These are phyloP conservation scores for Aspergillus aculeatinus DNA, from an alignment of 2,329 filamentous ascomycete genomes.

Conservation along the genomic window DNA sequence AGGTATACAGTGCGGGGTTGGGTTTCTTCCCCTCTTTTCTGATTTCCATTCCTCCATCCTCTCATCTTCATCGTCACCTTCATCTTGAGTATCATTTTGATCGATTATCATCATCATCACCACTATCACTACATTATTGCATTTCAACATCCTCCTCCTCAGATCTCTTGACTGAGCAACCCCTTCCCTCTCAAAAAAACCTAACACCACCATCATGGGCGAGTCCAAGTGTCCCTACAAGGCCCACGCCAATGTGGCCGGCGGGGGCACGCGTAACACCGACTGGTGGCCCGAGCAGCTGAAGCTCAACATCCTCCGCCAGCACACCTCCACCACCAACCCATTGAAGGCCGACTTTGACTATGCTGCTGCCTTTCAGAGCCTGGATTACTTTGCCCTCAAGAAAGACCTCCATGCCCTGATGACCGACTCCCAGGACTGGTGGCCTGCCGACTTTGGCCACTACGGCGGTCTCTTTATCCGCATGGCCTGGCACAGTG, in stretches of 20 bases:
- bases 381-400: slow-evolving; percentile 65
- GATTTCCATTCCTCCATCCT: no score
- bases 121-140: no score
- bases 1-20: background rate
- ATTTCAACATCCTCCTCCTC: no score
- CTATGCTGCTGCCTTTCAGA: slow-evolving; percentile 71
- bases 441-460: slow-evolving; percentile 79
- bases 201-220: background rate
- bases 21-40: background rate
- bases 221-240: slow-evolving; percentile 4
- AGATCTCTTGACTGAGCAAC: no score
- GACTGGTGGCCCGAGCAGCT: slow-evolving; percentile 76
- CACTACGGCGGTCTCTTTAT: slow-evolving; percentile 80
- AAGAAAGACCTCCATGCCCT: slow-evolving; percentile 71
- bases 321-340: slow-evolving; percentile 64
- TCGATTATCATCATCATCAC: no score
- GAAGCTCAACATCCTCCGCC: slow-evolving; percentile 69
- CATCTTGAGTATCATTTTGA: no score
- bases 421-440: slow-evolving; percentile 77
- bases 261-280: slow-evolving; percentile 64
- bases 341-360: slow-evolving; percentile 67
- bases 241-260: slow-evolving; percentile 42
- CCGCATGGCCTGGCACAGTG: slow-evolving; percentile 78
- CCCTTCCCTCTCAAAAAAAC: no score
- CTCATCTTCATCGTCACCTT: no score